Conservation (phyloP, 2,329 filamentous ascomycete species). For the Thermothelomyces thermophilus region DNA sequence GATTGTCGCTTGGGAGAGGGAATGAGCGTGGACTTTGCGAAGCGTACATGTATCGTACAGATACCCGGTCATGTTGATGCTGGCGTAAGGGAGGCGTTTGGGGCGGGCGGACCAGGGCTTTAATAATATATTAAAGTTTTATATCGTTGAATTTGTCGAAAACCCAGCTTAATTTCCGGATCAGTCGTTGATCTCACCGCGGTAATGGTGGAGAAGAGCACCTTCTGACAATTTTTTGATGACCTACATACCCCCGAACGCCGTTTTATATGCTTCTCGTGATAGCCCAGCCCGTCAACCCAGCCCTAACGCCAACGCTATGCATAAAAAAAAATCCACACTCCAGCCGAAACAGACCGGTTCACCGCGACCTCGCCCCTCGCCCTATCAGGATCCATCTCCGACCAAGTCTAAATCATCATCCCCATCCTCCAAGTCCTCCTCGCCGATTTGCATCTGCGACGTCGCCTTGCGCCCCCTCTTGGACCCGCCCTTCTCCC, state of each 20-base stretch:
- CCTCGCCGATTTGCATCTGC: conserved; percentile 30
- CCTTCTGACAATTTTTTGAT: no score
- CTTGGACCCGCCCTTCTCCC: conserved; percentile 1
- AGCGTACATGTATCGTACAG: neutral
- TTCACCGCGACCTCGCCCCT: conserved; percentile 20
- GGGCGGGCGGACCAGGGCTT: no score
- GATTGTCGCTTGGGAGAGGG: conserved; percentile 11
- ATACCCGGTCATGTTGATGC: neutral
- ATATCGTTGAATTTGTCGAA: no score
- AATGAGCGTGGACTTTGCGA: neutral
- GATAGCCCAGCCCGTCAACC: neutral
- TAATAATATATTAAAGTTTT: no score
- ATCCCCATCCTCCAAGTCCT: conserved; percentile 47
- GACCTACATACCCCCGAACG: neutral
- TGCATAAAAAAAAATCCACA: neutral
- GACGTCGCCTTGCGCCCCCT: conserved; percentile 4
- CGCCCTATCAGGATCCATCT: conserved; percentile 25
- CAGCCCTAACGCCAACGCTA: conserved; percentile 11
- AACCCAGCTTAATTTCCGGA: no score
- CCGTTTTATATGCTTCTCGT: neutral
- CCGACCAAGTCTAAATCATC: conserved; percentile 39
- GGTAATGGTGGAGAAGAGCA: no score
- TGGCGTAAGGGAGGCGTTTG: no score
- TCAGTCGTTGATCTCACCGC: no score
- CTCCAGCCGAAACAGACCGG: neutral